Base-by-base conservation (phyloP, 306 rosid genomes). In the Benincasa hispida region DNA sequence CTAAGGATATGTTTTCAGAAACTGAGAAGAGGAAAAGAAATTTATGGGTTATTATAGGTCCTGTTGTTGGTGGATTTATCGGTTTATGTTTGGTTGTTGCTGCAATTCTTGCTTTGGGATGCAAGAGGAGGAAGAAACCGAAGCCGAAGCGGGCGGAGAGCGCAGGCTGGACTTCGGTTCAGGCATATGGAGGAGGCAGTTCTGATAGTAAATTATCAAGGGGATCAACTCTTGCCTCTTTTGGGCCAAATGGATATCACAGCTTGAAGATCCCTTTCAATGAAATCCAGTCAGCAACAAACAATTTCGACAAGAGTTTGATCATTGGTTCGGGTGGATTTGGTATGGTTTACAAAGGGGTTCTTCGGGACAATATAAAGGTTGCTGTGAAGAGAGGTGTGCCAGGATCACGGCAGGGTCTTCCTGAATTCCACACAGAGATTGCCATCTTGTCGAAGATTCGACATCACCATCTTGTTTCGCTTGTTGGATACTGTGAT, bases 321-420 rank as follows among this genome's bases (percentile, higher is more conserved):
- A 80, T 92, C 45, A 83, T 92, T 51, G 99, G 99, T 13, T 92
- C 98, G 65, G 99, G 99, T 47, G 99, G 99, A 14, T 95, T 95
- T 78, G 99, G 99, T 67, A 86, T 82, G 90, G 99, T 95, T 51
- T 95, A 80, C 87, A 90, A 89, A 75, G 99, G 88, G 59, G 86
- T 82, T 35, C 89, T 95, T 47, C 81, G 82, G 84, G 93, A 95
- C 84, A 90, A 88, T 62, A 82, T 80, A 10, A 92, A 89, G 80
- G 98, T 95, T 76, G 98, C 99, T 4, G 98, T 95, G 78, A 95
- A 95, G 90, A 88, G 99, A 85, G 95, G 97, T 35, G 85, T 88
- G 87, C 99, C 93, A 0, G 99, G 99, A 53, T 95, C 99, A 53
- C 85, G 99, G 84, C 98, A 95, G 78, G 99, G 99, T 83, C 96